Conservation (phyloP, 257 asterid genomes). For the Solanum chiquidenum region DNA sequence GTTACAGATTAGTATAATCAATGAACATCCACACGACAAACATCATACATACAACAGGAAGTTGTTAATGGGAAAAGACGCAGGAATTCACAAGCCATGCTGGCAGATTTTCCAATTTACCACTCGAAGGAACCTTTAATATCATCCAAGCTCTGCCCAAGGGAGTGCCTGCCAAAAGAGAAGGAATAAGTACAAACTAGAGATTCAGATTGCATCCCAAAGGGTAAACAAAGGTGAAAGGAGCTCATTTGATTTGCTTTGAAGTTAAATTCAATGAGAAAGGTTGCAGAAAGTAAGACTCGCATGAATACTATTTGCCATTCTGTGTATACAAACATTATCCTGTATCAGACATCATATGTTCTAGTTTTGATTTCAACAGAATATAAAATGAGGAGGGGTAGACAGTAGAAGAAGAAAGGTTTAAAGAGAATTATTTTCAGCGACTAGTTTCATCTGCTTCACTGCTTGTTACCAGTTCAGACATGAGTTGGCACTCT, state of each 20-base stretch:
- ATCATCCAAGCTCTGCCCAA: slow-evolving; percentile 89
- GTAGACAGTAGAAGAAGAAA: neutral
- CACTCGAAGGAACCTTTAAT: slow-evolving; percentile 48
- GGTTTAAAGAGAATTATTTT: neutral
- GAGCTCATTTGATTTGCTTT: neutral
- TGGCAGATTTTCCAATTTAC: neutral
- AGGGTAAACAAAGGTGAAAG: neutral
- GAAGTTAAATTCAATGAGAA: neutral
- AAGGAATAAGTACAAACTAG: neutral
- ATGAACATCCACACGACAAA: neutral
- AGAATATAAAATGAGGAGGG: neutral
- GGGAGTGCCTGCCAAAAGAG: slow-evolving; percentile 48
- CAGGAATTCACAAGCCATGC: neutral
- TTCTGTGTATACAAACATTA: neutral
- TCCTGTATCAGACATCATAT: neutral
- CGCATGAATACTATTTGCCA: neutral
- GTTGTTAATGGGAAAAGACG: neutral
- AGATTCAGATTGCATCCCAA: neutral
- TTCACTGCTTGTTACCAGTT: neutral
- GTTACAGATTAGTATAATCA: neutral
- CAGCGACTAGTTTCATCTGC: neutral
- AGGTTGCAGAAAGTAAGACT: neutral
- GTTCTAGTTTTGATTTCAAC: neutral
- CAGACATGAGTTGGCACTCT: neutral
- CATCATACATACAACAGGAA: neutral